Evolutionary conservation across 805 yeast genomes (phyloP), one percentile per base, ranked within the genome.

Genomic region (Candida coquimbonensis): DNA sequence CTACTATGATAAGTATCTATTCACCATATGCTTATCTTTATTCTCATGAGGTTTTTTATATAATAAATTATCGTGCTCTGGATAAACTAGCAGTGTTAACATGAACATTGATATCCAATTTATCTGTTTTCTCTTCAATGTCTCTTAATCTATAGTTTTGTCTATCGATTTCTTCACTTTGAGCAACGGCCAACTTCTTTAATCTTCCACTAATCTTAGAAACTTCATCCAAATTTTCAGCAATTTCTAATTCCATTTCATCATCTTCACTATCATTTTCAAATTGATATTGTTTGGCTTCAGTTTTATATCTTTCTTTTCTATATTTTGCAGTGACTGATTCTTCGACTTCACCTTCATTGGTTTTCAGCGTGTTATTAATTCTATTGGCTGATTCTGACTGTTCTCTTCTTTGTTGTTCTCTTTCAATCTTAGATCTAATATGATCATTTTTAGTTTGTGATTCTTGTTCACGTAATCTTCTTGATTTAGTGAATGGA

Each of bases 181-280:
- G 80, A 4, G 86, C 71, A 47, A 73, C 60, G 3, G 97, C 96
- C 44, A 87, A 71, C 51, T 72, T 76, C 61, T 80, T 83, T 65
- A 91, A 75, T 49, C 89, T 79, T 45, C 74, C 73, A 31, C 95
- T 78, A 48, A 83, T 77, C 36, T 73, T 73, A 12, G 77, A 75
- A 41, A 93, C 84, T 61, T 83, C 87, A 56, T 86, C 90, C 63
- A 91, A 69, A 58, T 93, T 93, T 51, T 76, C 68, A 44, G 89
- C 90, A 54, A 89, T 78, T 64, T 90, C 96, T 51, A 83, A 77
- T 61, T 91, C 98, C 78, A 88, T 78, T 54, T 82, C 93, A 56
- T 89, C 96, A 64, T 93, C 98, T 62, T 91, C 97, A 42, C 81
- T 80, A 64, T 91, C 97, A 41, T 84, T 85, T 60, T 88, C 96